Evolutionary conservation across 805 yeast genomes (phyloP).

Genomic region (Kazachstania africana): DNA sequence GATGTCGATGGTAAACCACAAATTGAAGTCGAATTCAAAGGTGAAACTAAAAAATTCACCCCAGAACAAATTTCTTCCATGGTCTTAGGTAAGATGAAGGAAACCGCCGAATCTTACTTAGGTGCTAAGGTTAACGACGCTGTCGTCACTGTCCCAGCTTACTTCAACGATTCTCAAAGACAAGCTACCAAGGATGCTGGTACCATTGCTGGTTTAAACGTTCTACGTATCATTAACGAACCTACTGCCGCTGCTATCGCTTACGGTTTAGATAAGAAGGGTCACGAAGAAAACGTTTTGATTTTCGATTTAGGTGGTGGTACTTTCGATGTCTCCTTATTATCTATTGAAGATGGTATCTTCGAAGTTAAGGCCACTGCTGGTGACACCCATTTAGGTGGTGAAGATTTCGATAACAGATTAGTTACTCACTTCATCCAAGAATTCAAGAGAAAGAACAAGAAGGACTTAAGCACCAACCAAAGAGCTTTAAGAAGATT

Average conservation of each 20-base stretch:
- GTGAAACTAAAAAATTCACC: conserved; percentile 75
- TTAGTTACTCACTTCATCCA: conserved; percentile 85
- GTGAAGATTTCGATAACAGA: conserved; percentile 97
- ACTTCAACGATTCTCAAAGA: conserved; percentile 93
- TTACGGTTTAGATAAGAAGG: conserved; percentile 70
- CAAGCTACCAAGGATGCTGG: conserved; percentile 97
- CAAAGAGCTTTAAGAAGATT: conserved; percentile 97
- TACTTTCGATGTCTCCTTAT: conserved; percentile 93
- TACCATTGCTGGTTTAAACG: conserved; percentile 88
- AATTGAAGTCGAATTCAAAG: conserved; percentile 78
- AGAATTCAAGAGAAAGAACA: conserved; percentile 97
- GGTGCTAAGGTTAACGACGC: conserved; percentile 82
- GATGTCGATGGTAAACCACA: conserved; percentile 78
- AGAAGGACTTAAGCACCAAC: conserved; percentile 84
- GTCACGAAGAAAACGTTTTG: conserved; percentile 76
- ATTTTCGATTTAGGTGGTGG: conserved; percentile 98
- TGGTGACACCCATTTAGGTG: conserved; percentile 84
- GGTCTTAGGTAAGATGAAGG: conserved; percentile 87
- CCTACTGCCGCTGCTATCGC: conserved; percentile 97
- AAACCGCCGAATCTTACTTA: conserved; percentile 82
- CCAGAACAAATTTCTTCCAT: conserved; percentile 94
- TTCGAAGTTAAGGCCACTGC: conserved; percentile 93
- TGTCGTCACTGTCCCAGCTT: conserved; percentile 91
- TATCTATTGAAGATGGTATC: conserved; percentile 90
- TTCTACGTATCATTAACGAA: conserved; percentile 87